Evolutionary conservation across 352 stramenopile species (phyloP).

Genomic region (Phytophthora pseudosyringae): DNA sequence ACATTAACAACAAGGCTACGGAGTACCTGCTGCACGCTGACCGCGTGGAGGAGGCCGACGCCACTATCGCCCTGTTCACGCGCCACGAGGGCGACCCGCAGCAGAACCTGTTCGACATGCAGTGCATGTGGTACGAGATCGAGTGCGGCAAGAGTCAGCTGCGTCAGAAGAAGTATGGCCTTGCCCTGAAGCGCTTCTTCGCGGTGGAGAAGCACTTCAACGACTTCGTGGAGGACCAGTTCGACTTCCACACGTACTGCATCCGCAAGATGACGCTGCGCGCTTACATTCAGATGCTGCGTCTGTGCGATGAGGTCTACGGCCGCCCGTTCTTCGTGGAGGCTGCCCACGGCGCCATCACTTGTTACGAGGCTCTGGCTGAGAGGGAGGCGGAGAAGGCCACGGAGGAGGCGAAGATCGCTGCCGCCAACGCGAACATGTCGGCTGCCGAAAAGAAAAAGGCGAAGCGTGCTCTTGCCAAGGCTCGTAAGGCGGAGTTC

Average conservation of each 20-base stretch:
- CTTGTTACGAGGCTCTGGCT: conserved; percentile 89
- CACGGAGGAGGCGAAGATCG: conserved; percentile 35
- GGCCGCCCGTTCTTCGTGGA: conserved; percentile 89
- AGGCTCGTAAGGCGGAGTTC: conserved; percentile 91
- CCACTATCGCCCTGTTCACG: conserved; percentile 97
- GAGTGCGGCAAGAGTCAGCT: conserved; percentile 79
- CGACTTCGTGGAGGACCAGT: conserved; percentile 98
- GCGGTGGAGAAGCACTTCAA: conserved; percentile 97
- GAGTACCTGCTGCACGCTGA: conserved; percentile 97
- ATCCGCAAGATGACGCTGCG: conserved; percentile 98
- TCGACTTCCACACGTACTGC: conserved; percentile 99
- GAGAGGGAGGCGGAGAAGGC: conserved; percentile 66
- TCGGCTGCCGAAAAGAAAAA: conserved; percentile 95
- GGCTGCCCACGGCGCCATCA: conserved; percentile 90
- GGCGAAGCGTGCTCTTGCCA: conserved; percentile 88
- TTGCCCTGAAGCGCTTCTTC: conserved; percentile 95
- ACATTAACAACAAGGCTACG: conserved; percentile 99
- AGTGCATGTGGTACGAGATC: conserved; percentile 99
- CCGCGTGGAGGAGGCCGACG: conserved; percentile 92
- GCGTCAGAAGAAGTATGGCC: conserved; percentile 72
- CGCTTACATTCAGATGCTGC: conserved; percentile 95
- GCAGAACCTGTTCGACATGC: conserved; percentile 98
- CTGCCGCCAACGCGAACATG: conserved; percentile 79
- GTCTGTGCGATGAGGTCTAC: conserved; percentile 94
- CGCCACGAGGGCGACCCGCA: conserved; percentile 96